Evolutionary conservation across 78 protist species (phyloP), one percentile per base, ranked within the genome.

Genomic region (Trichosphaerium sp.): DNA sequence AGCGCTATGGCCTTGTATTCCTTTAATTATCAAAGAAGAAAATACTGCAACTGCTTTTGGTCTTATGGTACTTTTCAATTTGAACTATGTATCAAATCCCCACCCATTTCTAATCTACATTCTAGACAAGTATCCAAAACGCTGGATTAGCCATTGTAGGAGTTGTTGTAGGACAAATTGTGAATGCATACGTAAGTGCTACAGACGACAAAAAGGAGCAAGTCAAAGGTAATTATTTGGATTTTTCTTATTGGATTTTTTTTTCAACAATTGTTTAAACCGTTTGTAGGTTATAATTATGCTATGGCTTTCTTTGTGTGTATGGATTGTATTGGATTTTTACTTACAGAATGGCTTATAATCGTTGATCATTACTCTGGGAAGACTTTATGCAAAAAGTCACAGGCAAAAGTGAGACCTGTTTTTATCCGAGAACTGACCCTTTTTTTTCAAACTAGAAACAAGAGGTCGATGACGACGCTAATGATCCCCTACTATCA

Each of bases 41-140:
- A 35, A 54, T 32, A 54, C 59, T 10, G 59, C 59, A 10, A 54
- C 59, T 6, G 59, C 59, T 54, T 54, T 34, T 54, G 59, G 59
- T 34, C 10, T 54, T n/a, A 54, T 54, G 59, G 59, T 54, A 10
- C 6, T 32, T 54, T n/a, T 12, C 32, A 10, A n/a, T 18, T 47
- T 47, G 51, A 21, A 47, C 21, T 47, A n/a, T 47, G 35, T 18
- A 21, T n/a, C 18, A 47, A n/a, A n/a, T 18, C 21, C 21, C 21
- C 21, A 21, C 18, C 51, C 51, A 47, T 47, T 21, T 47, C 35
- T 21, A 47, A 47, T 47, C 18, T n/a, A n/a, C 35, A 44, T 44
- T 10, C 11, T 35, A 54, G 59, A 54, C 59, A 34, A 35, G 43
- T 35, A 54, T 54, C 10, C 59, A 54, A 35, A 54, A 54, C 59